Evolutionary conservation across 495 filamentous ascomycete species (phyloP).

Genomic region (Trypethelium eluteriae): DNA sequence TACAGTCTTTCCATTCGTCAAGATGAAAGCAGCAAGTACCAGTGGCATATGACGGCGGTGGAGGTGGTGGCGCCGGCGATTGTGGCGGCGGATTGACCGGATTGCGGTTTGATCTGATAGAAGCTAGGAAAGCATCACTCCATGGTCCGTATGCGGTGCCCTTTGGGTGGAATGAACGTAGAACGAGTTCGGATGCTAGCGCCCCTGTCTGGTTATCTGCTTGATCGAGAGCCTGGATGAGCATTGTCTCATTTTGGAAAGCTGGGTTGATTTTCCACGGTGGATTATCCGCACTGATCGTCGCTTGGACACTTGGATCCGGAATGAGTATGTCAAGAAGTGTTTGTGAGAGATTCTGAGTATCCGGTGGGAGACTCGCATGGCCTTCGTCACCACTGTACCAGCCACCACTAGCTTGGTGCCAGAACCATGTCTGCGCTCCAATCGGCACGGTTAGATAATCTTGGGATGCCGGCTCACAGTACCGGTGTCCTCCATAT

Average conservation of each 20-base stretch:
- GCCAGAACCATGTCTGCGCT: slow-evolving; percentile 17
- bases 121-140: neutral
- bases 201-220: neutral
- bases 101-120: slow-evolving; percentile 8
- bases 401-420: neutral
- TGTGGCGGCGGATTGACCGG: neutral
- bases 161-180: slow-evolving; percentile 2
- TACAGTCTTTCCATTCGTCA: slow-evolving; percentile 3
- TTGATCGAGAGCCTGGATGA: neutral
- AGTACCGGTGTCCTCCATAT: slow-evolving; percentile 1
- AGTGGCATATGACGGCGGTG: neutral
- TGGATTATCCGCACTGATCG: slow-evolving; percentile 10
- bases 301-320: neutral
- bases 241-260: neutral
- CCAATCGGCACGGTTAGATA: neutral
- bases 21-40: slow-evolving; percentile 4
- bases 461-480: slow-evolving; percentile 9
- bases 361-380: neutral
- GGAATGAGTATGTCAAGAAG: slow-evolving; percentile 11
- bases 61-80: neutral
- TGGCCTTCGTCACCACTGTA: slow-evolving; percentile 1
- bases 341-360: neutral
- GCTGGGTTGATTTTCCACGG: slow-evolving; percentile 5
- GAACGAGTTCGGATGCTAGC: neutral
- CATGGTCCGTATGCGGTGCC: neutral